Evolutionary conservation across 352 stramenopile species (phyloP).

Genomic region (Blastocystis sp.): DNA sequence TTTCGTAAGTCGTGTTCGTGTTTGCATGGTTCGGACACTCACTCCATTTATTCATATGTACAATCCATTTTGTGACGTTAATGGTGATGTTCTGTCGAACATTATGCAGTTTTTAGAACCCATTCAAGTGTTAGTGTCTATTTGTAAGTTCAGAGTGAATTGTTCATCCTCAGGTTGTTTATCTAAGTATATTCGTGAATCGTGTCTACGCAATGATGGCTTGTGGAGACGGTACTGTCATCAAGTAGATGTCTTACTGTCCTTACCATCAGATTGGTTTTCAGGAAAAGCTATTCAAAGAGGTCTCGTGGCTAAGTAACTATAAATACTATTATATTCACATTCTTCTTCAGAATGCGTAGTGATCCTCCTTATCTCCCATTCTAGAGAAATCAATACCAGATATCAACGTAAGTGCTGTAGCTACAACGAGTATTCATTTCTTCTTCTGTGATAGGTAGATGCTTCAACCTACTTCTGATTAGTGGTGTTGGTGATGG

Average conservation of each 20-base stretch:
- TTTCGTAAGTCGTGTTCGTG: neutral
- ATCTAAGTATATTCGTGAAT: neutral
- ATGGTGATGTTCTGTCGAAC: neutral
- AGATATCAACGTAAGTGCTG: conserved; percentile 1
- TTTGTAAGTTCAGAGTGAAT: neutral
- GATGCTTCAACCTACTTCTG: conserved; percentile 11
- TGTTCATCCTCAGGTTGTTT: neutral
- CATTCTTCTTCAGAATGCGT: neutral
- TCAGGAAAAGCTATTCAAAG: conserved; percentile 41
- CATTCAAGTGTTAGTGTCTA: neutral
- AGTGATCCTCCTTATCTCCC: neutral
- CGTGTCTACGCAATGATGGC: neutral
- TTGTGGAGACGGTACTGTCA: conserved; percentile 24
- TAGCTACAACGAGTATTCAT: conserved; percentile 14
- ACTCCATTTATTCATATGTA: conserved; percentile 40
- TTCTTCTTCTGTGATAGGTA: neutral
- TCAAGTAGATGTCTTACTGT: neutral
- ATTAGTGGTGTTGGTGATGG: conserved; percentile 39
- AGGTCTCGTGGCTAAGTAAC: conserved; percentile 56
- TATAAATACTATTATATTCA: conserved; percentile 49
- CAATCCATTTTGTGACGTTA: neutral
- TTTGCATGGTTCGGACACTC: neutral
- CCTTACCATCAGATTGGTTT: conserved; percentile 6
- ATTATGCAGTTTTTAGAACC: conserved; percentile 16
- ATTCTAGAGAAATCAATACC: neutral